A percentile compares a stretch with the other conserved stretches of the same genome.
Evolutionary conservation across 306 rosid species (phyloP).

Genomic region (Sicyos edulis): DNA sequence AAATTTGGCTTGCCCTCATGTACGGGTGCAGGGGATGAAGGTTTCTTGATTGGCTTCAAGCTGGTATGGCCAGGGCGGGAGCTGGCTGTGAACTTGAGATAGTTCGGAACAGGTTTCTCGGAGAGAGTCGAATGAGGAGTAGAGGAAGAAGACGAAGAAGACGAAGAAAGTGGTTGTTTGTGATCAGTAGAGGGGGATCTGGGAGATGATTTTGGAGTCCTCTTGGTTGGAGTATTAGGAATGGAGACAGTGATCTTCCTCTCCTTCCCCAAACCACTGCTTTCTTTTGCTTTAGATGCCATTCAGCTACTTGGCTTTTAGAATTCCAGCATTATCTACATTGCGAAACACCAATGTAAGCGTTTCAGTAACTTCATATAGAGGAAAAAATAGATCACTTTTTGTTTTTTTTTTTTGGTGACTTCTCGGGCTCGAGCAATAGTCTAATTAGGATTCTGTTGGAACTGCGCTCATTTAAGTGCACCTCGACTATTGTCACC

Average conservation of each 20-base stretch:
- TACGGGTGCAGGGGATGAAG: neutral
- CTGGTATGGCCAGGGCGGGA: constrained; percentile 37
- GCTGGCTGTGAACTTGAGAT: constrained; percentile 57
- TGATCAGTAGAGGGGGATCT: constrained; percentile 9
- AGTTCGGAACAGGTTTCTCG: constrained; percentile 51
- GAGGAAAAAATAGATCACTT: too few relatives aligned
- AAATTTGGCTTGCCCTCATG: constrained; percentile 23
- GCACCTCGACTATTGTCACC: too few relatives aligned
- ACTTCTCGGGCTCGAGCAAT: too few relatives aligned
- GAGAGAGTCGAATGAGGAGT: constrained; percentile 18
- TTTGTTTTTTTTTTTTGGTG: too few relatives aligned
- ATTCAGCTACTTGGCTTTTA: constrained; percentile 25
- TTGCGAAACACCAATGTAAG: neutral
- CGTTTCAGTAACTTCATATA: too few relatives aligned
- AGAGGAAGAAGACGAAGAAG: constrained; percentile 4
- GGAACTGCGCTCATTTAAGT: too few relatives aligned
- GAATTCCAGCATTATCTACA: constrained; percentile 16
- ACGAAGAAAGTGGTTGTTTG: neutral
- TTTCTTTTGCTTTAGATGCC: constrained; percentile 61
- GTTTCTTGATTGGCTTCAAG: constrained; percentile 16
- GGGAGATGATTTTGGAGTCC: constrained; percentile 28
- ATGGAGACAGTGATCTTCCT: constrained; percentile 30
- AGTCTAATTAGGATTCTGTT: too few relatives aligned
- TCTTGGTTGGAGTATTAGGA: constrained; percentile 31
- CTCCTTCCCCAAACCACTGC: constrained; percentile 45